Evolutionary conservation across 768 basidiomycete species (phyloP), one percentile per base, ranked within the genome.

Genomic region (Collybia sordida): DNA sequence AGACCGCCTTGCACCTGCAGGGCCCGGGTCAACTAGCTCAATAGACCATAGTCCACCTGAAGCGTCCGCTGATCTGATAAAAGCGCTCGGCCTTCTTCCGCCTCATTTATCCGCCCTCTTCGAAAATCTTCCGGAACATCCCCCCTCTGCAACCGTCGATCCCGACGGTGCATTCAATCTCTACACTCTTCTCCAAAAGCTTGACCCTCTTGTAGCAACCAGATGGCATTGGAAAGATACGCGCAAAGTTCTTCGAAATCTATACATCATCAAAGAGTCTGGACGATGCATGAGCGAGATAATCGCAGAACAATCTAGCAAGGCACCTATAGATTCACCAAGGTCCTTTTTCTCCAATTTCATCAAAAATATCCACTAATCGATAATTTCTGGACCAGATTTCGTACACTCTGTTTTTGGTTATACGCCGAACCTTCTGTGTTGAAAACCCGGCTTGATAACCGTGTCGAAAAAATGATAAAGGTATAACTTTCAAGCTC

Each of bases 161-260:
- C 82, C 82, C 1, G 75, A 80, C 8, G 67, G 68, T 6, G 84
- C 89, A 1, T 75, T 87, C 42, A 64, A 73, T n/a, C 68, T 97
- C 15, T 80, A 93, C 60, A 69, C 64, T 8, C 72, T 98, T 11
- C 71, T 99, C 17, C 66, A 69, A 7, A 62, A 70, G 3, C 74
- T 98, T 4, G 97, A 98, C 59, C 84, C 83, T 0, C 57, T 63
- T 0, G 82, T 93, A 39, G 91, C 89, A 0, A 75, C 75, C 24
- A 74, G 94, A 53, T 98, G 96, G 96, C 97, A 99, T 64, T 98
- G 96, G 96, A 79, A 77, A 55, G 97, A 99, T 59, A 86, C 92
- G 0, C 77, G 96, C 25, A 99, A 98, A 67, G 90, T 98, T 5
- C 66, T 90, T 9, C 78, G 94, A 31, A 90, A 80, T 56, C 66